Evolutionary conservation across 2,329 filamentous ascomycete genomes (phyloP).

Genomic region (Cryphonectria japonica): DNA sequence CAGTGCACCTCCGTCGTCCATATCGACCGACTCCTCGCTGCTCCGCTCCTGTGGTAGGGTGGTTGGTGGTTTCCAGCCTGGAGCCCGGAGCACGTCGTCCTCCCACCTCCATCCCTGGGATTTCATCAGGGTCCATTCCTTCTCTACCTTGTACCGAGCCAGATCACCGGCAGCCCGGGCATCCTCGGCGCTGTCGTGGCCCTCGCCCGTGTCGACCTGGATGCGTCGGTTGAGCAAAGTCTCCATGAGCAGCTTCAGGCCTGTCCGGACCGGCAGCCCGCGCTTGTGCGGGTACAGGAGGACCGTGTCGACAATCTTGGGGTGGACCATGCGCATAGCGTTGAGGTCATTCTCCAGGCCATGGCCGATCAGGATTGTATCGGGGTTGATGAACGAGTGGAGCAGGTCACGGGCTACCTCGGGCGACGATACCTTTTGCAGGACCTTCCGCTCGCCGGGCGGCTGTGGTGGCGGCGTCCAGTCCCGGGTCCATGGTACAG

Average conservation of each 20-base stretch:
- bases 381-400: slow-evolving; percentile 73
- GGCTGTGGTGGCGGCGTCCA: slow-evolving; percentile 35
- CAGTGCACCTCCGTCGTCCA: slow-evolving; percentile 28
- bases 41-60: slow-evolving; percentile 19
- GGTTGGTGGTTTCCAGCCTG: slow-evolving; percentile 13
- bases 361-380: slow-evolving; percentile 87
- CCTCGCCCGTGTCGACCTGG: slow-evolving; percentile 68
- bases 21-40: slow-evolving; percentile 17
- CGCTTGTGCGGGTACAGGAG: slow-evolving; percentile 78
- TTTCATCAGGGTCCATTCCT: slow-evolving; percentile 71
- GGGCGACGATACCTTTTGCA: slow-evolving; percentile 78
- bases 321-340: slow-evolving; percentile 80
- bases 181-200: slow-evolving; percentile 93
- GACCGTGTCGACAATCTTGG: slow-evolving; percentile 82
- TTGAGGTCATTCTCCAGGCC: slow-evolving; percentile 96
- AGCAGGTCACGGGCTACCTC: slow-evolving; percentile 75
- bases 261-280: slow-evolving; percentile 76
- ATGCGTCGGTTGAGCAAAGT: slow-evolving; percentile 75
- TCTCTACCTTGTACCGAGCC: slow-evolving; percentile 70
- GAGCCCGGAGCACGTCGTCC: slow-evolving; percentile 43
- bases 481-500: slow-evolving; percentile 55
- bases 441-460: slow-evolving; percentile 42
- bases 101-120: slow-evolving; percentile 68
- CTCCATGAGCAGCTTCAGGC: slow-evolving; percentile 75
- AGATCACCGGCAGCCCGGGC: slow-evolving; percentile 87